A percentile compares a stretch with the other conserved stretches of the same genome.
These are phyloP conservation scores for Phytophthora megakarya DNA, from an alignment of 352 stramenopile species.

Conservation along the genomic window DNA sequence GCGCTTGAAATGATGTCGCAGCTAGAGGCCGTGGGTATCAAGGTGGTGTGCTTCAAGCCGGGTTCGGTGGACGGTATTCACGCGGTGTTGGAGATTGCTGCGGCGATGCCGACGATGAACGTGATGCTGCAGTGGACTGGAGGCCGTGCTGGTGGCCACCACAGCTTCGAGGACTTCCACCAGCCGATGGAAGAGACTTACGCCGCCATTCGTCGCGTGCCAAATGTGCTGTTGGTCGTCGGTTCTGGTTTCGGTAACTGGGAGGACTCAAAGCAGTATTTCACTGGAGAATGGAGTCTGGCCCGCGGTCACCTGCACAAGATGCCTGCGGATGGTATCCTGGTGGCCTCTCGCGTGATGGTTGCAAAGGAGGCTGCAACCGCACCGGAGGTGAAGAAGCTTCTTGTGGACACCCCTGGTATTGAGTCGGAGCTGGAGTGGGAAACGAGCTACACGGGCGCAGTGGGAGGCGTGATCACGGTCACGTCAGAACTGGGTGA, in stretches of 20 bases:
- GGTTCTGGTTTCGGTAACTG: slow-evolving; percentile 89
- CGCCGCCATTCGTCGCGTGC: slow-evolving; percentile 70
- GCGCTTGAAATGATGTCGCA: slow-evolving; percentile 81
- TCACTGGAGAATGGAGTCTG: slow-evolving; percentile 86
- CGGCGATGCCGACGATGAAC: slow-evolving; percentile 59
- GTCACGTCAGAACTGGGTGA: slow-evolving; percentile 87
- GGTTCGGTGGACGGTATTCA: slow-evolving; percentile 80
- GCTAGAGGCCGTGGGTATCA: slow-evolving; percentile 69
- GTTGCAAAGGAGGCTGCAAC: slow-evolving; percentile 89
- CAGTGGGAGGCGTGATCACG: slow-evolving; percentile 76
- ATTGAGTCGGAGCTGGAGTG: slow-evolving; percentile 75
- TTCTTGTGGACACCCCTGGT: slow-evolving; percentile 80
- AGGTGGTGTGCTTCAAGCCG: slow-evolving; percentile 85
- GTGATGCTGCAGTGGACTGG: slow-evolving; percentile 91
- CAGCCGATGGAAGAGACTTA: slow-evolving; percentile 74
- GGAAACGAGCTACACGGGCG: slow-evolving; percentile 78
- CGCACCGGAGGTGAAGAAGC: slow-evolving; percentile 78
- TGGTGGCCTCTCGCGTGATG: slow-evolving; percentile 86
- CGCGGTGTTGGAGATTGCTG: slow-evolving; percentile 78
- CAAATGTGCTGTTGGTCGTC: slow-evolving; percentile 87
- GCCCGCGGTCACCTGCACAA: slow-evolving; percentile 48
- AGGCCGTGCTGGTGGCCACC: slow-evolving; percentile 82
- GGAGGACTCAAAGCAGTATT: slow-evolving; percentile 77
- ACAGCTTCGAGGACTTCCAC: slow-evolving; percentile 92
- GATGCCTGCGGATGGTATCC: slow-evolving; percentile 85